Conservation (phyloP, 768 basidiomycete species). For the Lactifluus pinguis region DNA sequence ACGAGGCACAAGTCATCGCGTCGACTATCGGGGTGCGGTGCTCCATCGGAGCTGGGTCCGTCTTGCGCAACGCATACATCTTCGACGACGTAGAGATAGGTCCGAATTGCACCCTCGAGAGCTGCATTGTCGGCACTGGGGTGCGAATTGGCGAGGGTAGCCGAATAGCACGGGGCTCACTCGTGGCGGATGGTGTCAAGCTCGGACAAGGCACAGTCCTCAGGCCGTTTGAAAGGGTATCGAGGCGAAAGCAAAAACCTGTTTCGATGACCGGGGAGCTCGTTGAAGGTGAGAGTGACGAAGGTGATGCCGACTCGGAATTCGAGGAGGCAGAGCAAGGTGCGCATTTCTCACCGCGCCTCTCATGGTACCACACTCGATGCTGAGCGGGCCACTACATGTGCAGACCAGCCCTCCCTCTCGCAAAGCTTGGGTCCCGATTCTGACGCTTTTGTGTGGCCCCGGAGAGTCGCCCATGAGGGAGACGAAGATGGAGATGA, state of each 20-base stretch:
- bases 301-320: slow-evolving; percentile 36
- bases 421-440: slow-evolving; percentile 50
- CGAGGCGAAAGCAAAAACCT: slow-evolving; percentile 34
- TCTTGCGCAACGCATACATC: slow-evolving; percentile 70
- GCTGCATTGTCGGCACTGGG: slow-evolving; percentile 73
- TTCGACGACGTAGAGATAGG: slow-evolving; percentile 73
- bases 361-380: background rate
- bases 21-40: slow-evolving; percentile 78
- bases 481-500: slow-evolving; percentile 58
- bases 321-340: slow-evolving; percentile 59
- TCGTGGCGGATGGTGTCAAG: slow-evolving; percentile 75
- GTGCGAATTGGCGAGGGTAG: slow-evolving; percentile 64
- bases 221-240: slow-evolving; percentile 63
- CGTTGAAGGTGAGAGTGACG: slow-evolving; percentile 24
- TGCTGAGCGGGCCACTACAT: background rate
- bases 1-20: slow-evolving; percentile 53
- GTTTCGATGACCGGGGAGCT: slow-evolving; percentile 21
- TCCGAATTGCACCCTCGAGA: slow-evolving; percentile 58
- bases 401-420: slow-evolving; percentile 40
- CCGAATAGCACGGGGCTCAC: slow-evolving; percentile 60
- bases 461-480: slow-evolving; percentile 34
- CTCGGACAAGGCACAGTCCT: slow-evolving; percentile 67
- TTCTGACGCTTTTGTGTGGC: slow-evolving; percentile 80
- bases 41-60: slow-evolving; percentile 57
- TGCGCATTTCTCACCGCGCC: slow-evolving; percentile 22